Base-by-base conservation (phyloP, 257 asterid species). In the Gardenia jasminoides region DNA sequence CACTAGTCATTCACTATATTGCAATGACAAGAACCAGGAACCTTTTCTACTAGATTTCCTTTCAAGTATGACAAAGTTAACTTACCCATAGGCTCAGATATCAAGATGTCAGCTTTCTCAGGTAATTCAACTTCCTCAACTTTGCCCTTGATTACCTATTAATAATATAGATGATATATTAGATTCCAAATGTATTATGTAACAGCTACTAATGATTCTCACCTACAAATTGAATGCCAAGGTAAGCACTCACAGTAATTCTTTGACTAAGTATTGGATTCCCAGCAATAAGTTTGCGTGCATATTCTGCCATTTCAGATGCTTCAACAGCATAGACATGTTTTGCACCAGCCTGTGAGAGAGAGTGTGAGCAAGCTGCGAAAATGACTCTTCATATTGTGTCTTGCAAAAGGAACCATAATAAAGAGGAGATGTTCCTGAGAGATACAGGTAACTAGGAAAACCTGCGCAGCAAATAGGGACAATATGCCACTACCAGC, bases 401-500 rank as follows among this genome's bases (percentile, higher is more conserved):
- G 11, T 54, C 72, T 47, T 67, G 19, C 17, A 59, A 62, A 65
- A 33, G 39, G 16, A 61, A 16, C 46, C 69, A 16, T 7, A 41
- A 58, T 10, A 28, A 67, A 41, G 7, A 59, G 19, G 28, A 77
- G 4, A 6, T 56, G 22, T n/a, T 17, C 6, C 47, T 26, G 31
- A 26, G 6, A 44, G 22, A 20, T 41, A 41, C 7, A 39, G 43
- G 54, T 52, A 30, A 39, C 26, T 67, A 30, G 47, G 20, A 41
- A 44, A 31, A 96, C 99, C 99, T 96, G 99, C 76, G 99, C 99
- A 80, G 99, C 99, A 88, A 96, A 96, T 80, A 96, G 88, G 79
- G 98, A 93, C 87, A 96, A 90, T 81, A 96, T 96, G 88, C 99
- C 99, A 88, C 97, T 96, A 77, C 99, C 99, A 88, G 99, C 99